A percentile compares a stretch with the other conserved stretches of the same genome.
Conservation (phyloP, 768 basidiomycete genomes). For the Leucocoprinus birnbaumii region DNA sequence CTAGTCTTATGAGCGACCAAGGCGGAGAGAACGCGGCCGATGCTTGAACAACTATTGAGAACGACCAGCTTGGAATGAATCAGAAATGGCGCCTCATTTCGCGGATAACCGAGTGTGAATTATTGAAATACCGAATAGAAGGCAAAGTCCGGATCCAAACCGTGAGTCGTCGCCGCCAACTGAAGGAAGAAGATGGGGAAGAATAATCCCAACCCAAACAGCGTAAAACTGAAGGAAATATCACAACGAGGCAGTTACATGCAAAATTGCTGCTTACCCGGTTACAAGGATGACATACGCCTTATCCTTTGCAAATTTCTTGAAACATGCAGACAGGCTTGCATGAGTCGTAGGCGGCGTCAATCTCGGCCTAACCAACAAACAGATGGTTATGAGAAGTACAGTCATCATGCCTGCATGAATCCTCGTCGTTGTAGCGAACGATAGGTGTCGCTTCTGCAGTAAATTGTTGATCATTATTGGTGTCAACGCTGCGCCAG, state of each 20-base stretch:
- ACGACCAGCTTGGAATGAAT: background rate
- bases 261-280: slow-evolving; percentile 11
- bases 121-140: slow-evolving; percentile 23
- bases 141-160: slow-evolving; percentile 24
- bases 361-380: slow-evolving; percentile 24
- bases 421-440: slow-evolving; percentile 5
- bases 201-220: slow-evolving; percentile 23
- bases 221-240: background rate
- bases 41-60: background rate
- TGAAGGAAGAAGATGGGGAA: slow-evolving; percentile 39
- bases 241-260: too few relatives aligned
- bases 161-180: slow-evolving; percentile 29
- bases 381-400: slow-evolving; percentile 10
- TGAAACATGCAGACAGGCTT: slow-evolving; percentile 2
- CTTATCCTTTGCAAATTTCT: slow-evolving; percentile 15
- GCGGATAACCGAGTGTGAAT: too few relatives aligned
- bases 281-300: slow-evolving; percentile 13
- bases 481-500: slow-evolving; percentile 33
- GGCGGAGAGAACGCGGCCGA: background rate
- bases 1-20: background rate
- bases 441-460: slow-evolving; percentile 28
- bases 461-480: slow-evolving; percentile 46
- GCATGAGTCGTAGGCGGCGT: slow-evolving; percentile 25
- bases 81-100: background rate
- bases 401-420: slow-evolving; percentile 10